Evolutionary conservation across 345 rosid genomes (phyloP), one percentile per base, ranked within the genome.

Genomic region (Fremontodendron californicum): DNA sequence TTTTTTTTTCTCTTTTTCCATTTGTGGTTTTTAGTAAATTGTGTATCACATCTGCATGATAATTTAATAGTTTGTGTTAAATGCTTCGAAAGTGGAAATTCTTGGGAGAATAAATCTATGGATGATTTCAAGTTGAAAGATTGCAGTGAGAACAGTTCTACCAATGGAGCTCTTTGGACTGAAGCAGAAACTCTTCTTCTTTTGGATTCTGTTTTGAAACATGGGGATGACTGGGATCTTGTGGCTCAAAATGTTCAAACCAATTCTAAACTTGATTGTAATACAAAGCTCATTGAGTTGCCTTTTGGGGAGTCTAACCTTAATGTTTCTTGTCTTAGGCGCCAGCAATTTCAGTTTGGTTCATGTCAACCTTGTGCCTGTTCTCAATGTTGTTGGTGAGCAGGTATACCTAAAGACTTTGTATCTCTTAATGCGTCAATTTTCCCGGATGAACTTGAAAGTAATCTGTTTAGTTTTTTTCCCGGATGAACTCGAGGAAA

Each of bases 141-240:
- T 43, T 29, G 75, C 70, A 49, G 25, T 48, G 83, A 61, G 33
- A 76, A 42, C 49, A 55, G n/a, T 39, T 43, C 21, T 52, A 62
- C 80, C 48, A 42, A 71, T 82, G 85, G 79, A 75, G 81, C 88
- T 82, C 81, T 71, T 25, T 96, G 98, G 99, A 93, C 92, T 3
- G 99, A 96, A 81, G 91, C 86, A 43, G 99, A 96, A 88, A 89
- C 82, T 74, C 84, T 92, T 57, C 88, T 86, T 79, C 90, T 96
- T 66, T 85, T 96, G 49, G 99, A 96, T 73, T 89, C 99, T 76
- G 87, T 89, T 39, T 77, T 86, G 78, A 93, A 81, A 84, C 93
- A 92, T 75, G 97, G 96, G 48, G 91, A 93, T 73, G 89, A 96
- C 72, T 96, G 99, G 99, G 98, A 93, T 68, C 93, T 93, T 76